These are phyloP conservation scores for Chaetomium tenue DNA, from an alignment of 495 filamentous ascomycete species.

Conservation along the genomic window DNA sequence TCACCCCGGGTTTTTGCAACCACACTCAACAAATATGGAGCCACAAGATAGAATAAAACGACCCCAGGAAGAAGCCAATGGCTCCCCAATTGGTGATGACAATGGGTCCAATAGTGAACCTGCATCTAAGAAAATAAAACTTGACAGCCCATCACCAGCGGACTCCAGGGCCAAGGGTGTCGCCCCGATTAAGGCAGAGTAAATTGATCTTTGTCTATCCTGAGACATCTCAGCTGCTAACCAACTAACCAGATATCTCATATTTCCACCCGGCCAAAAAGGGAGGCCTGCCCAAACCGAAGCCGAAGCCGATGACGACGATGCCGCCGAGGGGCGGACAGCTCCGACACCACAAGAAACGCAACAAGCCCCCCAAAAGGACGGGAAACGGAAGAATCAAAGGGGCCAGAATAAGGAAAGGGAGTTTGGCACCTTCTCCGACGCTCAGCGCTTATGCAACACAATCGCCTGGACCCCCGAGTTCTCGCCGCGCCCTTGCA, in stretches of 20 bases:
- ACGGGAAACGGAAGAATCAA: constrained; percentile 57
- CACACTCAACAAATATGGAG: constrained; percentile 22
- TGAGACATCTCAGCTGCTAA: constrained; percentile 21
- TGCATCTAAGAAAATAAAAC: constrained; percentile 58
- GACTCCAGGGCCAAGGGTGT: constrained; percentile 67
- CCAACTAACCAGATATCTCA: constrained; percentile 53
- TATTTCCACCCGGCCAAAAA: constrained; percentile 39
- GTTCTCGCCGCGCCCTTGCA: constrained; percentile 70
- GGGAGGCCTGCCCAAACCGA: constrained; percentile 23
- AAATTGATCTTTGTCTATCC: constrained; percentile 30
- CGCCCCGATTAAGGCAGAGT: constrained; percentile 85
- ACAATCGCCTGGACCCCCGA: constrained; percentile 64
- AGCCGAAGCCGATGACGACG: constrained; percentile 55
- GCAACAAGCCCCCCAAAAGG: constrained; percentile 33
- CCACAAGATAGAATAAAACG: constrained; percentile 26
- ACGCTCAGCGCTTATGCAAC: constrained; percentile 74
- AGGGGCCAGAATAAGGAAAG: constrained; percentile 81
- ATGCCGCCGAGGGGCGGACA: constrained; percentile 62
- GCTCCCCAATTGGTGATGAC: neutral
- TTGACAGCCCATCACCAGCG: too few relatives aligned
- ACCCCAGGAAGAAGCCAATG: constrained; percentile 22
- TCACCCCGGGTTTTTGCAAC: neutral
- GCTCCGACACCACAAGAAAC: constrained; percentile 46
- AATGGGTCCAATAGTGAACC: constrained; percentile 39
- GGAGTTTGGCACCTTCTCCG: constrained; percentile 76